A percentile compares a stretch with the other conserved stretches of the same genome.
These are phyloP conservation scores for Colletotrichum gigasporum DNA, from an alignment of 2,329 filamentous ascomycete genomes.

Conservation along the genomic window DNA sequence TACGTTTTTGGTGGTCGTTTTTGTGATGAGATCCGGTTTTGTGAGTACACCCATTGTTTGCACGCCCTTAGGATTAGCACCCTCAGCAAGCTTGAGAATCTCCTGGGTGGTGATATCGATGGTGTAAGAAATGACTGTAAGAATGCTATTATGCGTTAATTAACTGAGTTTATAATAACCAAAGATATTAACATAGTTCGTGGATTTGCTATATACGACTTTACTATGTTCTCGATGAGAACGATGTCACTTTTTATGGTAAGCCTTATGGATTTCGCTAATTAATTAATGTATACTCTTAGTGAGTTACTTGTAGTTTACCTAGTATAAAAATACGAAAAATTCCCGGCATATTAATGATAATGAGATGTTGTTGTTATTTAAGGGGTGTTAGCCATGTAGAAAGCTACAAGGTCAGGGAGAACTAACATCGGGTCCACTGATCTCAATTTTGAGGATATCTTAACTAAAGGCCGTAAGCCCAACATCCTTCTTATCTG, in stretches of 20 bases:
- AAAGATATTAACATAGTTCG: constrained; percentile 50
- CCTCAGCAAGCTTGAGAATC: constrained; percentile 47
- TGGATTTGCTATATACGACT: constrained; percentile 52
- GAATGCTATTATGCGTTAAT: constrained; percentile 40
- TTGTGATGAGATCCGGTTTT: constrained; percentile 65
- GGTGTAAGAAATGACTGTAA: constrained; percentile 53
- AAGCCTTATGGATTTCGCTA: constrained; percentile 40
- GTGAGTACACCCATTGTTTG: constrained; percentile 62
- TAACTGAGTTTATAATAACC: not conserved
- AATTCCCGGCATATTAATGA: constrained; percentile 64
- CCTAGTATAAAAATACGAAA: constrained; percentile 48
- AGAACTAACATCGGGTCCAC: constrained; percentile 49
- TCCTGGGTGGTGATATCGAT: constrained; percentile 51
- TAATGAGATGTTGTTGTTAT: constrained; percentile 55
- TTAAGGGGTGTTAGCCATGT: constrained; percentile 36
- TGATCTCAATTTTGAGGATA: constrained; percentile 54
- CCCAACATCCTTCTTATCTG: constrained; percentile 5
- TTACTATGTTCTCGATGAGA: constrained; percentile 57
- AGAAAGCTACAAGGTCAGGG: not conserved
- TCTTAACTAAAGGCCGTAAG: constrained; percentile 55
- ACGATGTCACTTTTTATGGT: constrained; percentile 56
- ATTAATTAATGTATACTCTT: constrained; percentile 1
- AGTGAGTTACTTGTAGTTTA: not conserved
- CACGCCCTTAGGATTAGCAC: constrained; percentile 47
- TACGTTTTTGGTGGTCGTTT: constrained; percentile 46